Conservation (phyloP, 768 basidiomycete genomes). For the Termitomyces sp. region DNA sequence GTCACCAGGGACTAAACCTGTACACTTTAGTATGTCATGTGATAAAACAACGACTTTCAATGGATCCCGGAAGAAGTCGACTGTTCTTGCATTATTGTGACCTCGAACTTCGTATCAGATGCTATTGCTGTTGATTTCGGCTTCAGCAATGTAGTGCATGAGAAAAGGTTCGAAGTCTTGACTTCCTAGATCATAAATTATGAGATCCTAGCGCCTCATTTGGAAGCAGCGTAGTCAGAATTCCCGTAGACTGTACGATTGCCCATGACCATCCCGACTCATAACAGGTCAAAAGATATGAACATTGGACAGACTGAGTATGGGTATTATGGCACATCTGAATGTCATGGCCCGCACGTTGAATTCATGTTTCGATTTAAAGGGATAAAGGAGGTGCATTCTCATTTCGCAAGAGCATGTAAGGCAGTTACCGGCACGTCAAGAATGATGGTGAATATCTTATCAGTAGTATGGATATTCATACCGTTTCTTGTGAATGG, state of each 20-base stretch:
- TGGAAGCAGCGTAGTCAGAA: too few species aligned
- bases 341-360: too few species aligned
- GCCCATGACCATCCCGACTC: too few species aligned
- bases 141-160: background rate
- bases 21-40: background rate
- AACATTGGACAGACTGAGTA: too few species aligned
- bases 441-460: background rate
- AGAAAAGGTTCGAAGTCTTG: background rate
- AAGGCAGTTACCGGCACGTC: background rate
- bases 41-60: background rate
- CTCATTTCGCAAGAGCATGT: background rate
- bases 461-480: background rate
- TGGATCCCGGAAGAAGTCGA: background rate
- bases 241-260: too few species aligned
- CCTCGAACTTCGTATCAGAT: background rate
- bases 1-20: constrained; percentile 23
- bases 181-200: background rate
- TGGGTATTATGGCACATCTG: too few species aligned
- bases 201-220: too few species aligned
- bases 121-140: background rate
- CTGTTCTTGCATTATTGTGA: background rate
- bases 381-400: too few species aligned
- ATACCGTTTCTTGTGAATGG: background rate
- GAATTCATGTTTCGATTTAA: too few species aligned
- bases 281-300: too few species aligned